A percentile compares a stretch with the other conserved stretches of the same genome.
Evolutionary conservation across 306 rosid genomes (phyloP).

Genomic region (Quercus dentata): DNA sequence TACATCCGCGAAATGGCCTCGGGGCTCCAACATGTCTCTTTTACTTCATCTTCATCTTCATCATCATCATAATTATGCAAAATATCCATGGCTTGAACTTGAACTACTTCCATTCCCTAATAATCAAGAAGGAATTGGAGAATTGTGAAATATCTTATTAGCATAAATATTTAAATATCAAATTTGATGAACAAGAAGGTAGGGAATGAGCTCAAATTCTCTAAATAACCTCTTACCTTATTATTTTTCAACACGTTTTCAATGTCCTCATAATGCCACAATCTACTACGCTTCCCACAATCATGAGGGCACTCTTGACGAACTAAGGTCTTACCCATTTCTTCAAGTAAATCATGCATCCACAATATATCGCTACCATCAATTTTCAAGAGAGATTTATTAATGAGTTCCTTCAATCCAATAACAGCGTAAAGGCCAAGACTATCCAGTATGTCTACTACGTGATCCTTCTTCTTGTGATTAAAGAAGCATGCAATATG

Average conservation of each 20-base stretch:
- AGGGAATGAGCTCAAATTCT: no score
- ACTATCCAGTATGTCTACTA: background rate
- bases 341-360: background rate
- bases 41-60: no score
- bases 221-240: background rate
- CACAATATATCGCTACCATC: background rate
- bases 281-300: background rate
- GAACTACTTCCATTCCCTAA: no score
- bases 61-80: no score
- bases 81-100: no score
- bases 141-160: no score
- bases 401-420: background rate
- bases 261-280: background rate
- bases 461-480: fast-evolving
- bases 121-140: no score
- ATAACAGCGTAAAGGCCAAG: fast-evolving
- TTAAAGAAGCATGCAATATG: background rate
- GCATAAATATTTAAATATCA: fast-evolving
- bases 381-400: background rate
- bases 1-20: no score
- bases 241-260: fast-evolving
- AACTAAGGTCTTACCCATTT: background rate
- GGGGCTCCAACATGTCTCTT: no score
- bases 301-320: background rate
- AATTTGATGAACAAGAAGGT: no score